Evolutionary conservation across 495 filamentous ascomycete genomes (phyloP).

Genomic region (Aspergillus baeticus): DNA sequence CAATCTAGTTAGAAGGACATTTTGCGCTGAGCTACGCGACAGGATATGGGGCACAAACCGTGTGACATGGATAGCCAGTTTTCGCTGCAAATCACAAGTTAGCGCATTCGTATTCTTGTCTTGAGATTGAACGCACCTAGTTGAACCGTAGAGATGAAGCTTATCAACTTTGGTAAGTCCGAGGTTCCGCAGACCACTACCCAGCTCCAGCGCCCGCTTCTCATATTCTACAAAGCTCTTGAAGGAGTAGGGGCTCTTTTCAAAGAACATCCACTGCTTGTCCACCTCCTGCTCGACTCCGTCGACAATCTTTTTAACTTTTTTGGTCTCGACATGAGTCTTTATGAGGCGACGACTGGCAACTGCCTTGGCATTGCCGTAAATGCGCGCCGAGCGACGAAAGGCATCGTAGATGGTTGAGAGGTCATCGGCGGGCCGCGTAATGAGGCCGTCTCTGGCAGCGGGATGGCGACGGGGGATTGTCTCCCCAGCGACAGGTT

Average conservation of each 20-base stretch:
- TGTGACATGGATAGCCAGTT: conserved; percentile 80
- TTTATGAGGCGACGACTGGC: conserved; percentile 78
- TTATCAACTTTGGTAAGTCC: conserved; percentile 71
- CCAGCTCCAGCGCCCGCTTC: conserved; percentile 67
- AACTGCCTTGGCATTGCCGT: conserved; percentile 84
- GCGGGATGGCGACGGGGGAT: conserved; percentile 77
- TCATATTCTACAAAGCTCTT: conserved; percentile 89
- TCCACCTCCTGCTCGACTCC: conserved; percentile 85
- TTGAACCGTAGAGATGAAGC: conserved; percentile 88
- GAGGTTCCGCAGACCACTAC: conserved; percentile 74
- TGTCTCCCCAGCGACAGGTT: conserved; percentile 81
- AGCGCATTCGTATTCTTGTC: neutral
- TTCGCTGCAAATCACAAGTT: conserved; percentile 41
- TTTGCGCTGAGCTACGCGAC: neutral
- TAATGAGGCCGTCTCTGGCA: conserved; percentile 68
- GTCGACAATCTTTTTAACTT: conserved; percentile 94
- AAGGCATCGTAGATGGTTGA: conserved; percentile 87
- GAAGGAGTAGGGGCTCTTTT: conserved; percentile 85
- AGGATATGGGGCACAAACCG: conserved; percentile 33
- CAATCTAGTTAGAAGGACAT: neutral
- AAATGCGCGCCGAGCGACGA: conserved; percentile 71
- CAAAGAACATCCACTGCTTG: conserved; percentile 96
- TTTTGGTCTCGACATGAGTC: conserved; percentile 89
- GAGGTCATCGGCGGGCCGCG: conserved; percentile 67
- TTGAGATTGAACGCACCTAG: conserved; percentile 50